Conservation (phyloP, 306 rosid genomes). For the Coriaria nepalensis region DNA sequence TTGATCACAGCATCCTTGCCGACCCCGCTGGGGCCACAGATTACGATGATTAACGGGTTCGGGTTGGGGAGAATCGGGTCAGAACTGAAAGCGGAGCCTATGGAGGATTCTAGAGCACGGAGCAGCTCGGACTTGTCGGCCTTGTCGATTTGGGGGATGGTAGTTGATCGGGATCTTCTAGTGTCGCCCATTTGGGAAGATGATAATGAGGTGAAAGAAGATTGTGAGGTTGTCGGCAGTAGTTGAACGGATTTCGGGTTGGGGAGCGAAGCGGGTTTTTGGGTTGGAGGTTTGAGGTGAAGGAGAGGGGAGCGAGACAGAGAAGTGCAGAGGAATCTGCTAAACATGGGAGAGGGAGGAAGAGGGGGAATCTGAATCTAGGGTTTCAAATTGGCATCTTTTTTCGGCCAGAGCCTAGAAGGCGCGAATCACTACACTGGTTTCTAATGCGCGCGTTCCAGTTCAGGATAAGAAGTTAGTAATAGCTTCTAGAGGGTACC, state of each 20-base stretch:
- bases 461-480: too few species aligned
- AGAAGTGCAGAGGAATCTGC: slow-evolving; percentile 27
- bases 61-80: slow-evolving; percentile 46
- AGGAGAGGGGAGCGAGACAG: slow-evolving; percentile 14
- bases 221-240: slow-evolving; percentile 4
- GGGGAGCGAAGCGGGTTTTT: slow-evolving; percentile 8
- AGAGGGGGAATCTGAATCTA: not conserved
- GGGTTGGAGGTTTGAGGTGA: slow-evolving; percentile 5
- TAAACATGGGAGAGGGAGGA: slow-evolving; percentile 25
- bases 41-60: slow-evolving; percentile 52
- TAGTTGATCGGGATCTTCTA: slow-evolving; percentile 16
- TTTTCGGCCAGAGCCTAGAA: too few species aligned
- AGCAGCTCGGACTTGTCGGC: slow-evolving; percentile 52
- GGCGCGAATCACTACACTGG: too few species aligned
- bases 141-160: slow-evolving; percentile 33
- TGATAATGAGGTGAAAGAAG: slow-evolving; percentile 8
- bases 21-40: slow-evolving; percentile 91
- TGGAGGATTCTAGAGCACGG: slow-evolving; percentile 63
- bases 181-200: slow-evolving; percentile 39
- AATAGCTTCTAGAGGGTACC: too few species aligned
- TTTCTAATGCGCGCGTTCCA: too few species aligned
- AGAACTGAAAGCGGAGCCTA: slow-evolving; percentile 51
- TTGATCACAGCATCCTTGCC: slow-evolving; percentile 78
- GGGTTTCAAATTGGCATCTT: too few species aligned
- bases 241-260: slow-evolving; percentile 13